Base-by-base conservation (phyloP, 1,284 basidiomycete species). In the Phellinidium pouzarii region DNA sequence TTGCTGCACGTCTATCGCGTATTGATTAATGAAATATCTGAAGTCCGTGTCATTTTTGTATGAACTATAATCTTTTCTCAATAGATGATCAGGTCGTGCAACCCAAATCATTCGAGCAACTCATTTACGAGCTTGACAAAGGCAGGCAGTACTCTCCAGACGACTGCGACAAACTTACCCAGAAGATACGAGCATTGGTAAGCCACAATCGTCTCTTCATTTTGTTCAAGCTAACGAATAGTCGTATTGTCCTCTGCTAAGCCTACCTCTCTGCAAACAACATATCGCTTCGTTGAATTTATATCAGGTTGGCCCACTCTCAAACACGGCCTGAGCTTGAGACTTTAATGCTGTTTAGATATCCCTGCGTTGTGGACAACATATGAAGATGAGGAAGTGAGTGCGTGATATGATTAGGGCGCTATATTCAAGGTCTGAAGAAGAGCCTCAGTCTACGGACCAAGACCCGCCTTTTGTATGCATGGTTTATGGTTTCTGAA, bases 1-100 rank as follows among this genome's bases (percentile, higher is more conserved):
- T 62, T 78, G n/a, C 68, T 87, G 22, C 77, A 82, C 59, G 61
- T 87, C 9, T 77, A 81, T 59, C 77, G 81, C 23, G 66, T 82
- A 52, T 69, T 89, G 25, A 67, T 88, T 49, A 73, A 74, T 54
- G 82, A 87, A 65, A 71, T 82, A 3, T 73, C 79, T 19, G 75
- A 76, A 65, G 75, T 71, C 14, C 4, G 64, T 51, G 31, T 3
- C 7, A 34, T 36, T 53, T 19, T 57, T 50, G 27, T 53, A 20
- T 57, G 48, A n/a, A n/a, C n/a, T n/a, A 34, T 14, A 8, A 14
- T 14, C 31, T 34, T 65, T 12, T 63, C 27, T 22, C 44, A 40
- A 17, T 23, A 2, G n/a, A 12, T 25, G 12, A 7, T 6, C 58
- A 76, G 75, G 66, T 74, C 23, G 62, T 67, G 22, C 64, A 67